Base-by-base conservation (phyloP, 805 yeast genomes). In the Barnettozyma wickerhamii region DNA sequence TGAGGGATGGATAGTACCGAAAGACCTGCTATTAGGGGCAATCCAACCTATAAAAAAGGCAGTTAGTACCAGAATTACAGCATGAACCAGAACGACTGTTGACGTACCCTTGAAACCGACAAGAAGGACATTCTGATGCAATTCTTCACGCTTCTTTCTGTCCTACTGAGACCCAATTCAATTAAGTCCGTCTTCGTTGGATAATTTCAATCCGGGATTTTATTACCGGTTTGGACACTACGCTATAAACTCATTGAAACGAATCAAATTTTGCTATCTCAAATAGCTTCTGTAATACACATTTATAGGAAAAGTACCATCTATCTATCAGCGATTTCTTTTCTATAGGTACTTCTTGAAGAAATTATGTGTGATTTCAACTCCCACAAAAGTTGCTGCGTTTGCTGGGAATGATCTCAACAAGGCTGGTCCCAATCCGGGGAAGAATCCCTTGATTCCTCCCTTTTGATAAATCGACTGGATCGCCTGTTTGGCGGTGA, bases 321-420 rank as follows among this genome's bases (percentile, higher is more conserved):
- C 26, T 23, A 23, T 23, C 12, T n/a, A n/a, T n/a, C n/a, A n/a
- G n/a, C n/a, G 12, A 23, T 12, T 23, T 12, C 12, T 23, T 23
- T 12, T 29, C 40, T 37, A 64, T 39, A 45, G 31, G 30, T 50
- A 53, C 27, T 63, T 60, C 42, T 62, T 63, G 43, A 66, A 65
- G 45, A 64, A 49, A 17, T 61, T 56, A 43, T 64, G 71, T 6
- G 95, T 86, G 43, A 90, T 57, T 62, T 91, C 99, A 23, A 91
- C 98, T 35, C 98, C 99, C 27, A 88, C 75, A 68, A 91, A 91
- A 3, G 98, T 90, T 7, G 99, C 98, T n/a, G 99, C 99, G 64
- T 93, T 91, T 18, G 98, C 98, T 4, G 98, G 98, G 83, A 93
- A 91, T 30, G 95, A 82, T 63, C 99, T 77, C 19, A 88, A 77